Conservation (phyloP, 202 grass and related monocot species). For the Carex arenaria region DNA sequence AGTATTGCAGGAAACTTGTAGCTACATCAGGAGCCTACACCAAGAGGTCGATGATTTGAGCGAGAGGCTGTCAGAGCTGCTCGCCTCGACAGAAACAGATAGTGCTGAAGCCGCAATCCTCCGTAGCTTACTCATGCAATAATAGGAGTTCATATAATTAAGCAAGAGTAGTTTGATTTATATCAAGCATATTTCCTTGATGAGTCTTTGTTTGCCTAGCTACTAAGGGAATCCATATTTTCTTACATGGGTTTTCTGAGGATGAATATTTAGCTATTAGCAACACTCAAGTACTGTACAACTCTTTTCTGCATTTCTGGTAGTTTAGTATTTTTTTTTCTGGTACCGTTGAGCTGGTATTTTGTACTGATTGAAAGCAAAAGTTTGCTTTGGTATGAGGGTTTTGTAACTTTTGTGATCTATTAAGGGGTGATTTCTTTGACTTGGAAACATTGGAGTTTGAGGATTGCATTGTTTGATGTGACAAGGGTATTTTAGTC, state of each 20-base stretch:
- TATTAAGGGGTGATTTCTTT: not conserved
- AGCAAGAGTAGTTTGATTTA: not conserved
- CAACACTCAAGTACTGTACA: not conserved
- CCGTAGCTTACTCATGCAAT: conserved; percentile 37
- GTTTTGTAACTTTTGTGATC: not conserved
- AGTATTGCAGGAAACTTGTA: conserved; percentile 53
- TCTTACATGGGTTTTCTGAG: conserved; percentile 13
- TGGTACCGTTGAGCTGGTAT: not conserved
- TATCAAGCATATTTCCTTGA: not conserved
- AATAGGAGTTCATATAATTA: not conserved
- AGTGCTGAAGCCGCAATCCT: conserved; percentile 22
- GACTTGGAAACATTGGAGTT: conserved; percentile 20
- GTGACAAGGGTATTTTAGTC: conserved; percentile 22
- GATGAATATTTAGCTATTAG: conserved; percentile 7
- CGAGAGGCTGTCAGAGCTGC: conserved; percentile 40
- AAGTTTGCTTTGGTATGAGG: conserved; percentile 16
- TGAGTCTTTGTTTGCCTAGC: not conserved
- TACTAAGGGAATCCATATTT: not conserved
- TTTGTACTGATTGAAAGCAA: conserved; percentile 18
- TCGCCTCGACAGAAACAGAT: conserved; percentile 11
- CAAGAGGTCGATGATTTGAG: conserved; percentile 38
- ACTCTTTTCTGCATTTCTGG: not conserved
- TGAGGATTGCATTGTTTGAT: conserved; percentile 20
- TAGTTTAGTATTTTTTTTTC: not conserved
- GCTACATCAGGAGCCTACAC: conserved; percentile 50